Conservation (phyloP, 2,329 filamentous ascomycete genomes). For the Sarocladium oryzae region DNA sequence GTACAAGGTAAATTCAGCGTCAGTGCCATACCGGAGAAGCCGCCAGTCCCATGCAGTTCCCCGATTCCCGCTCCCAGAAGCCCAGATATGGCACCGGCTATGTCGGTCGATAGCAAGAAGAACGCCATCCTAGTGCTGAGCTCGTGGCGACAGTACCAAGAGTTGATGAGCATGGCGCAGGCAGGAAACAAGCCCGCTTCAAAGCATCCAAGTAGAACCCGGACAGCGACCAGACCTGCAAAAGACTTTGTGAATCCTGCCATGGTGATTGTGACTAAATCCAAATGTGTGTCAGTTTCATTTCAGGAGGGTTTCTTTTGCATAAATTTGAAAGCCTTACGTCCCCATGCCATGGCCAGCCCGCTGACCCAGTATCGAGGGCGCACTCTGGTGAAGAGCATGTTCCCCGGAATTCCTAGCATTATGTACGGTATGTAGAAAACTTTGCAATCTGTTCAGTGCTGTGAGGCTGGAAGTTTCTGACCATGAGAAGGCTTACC, state of each 20-base stretch:
- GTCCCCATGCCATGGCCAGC: constrained; percentile 24
- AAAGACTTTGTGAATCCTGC: constrained; percentile 22
- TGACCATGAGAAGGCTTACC: too few relatives aligned
- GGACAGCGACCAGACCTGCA: constrained; percentile 18
- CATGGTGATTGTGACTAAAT: constrained; percentile 18
- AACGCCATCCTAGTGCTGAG: constrained; percentile 20
- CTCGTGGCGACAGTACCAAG: constrained; percentile 28
- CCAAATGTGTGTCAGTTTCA: background rate
- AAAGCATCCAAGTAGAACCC: constrained; percentile 28
- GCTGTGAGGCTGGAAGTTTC: too few relatives aligned
- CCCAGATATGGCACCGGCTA: constrained; percentile 18
- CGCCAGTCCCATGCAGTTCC: constrained; percentile 15
- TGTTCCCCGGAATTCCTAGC: constrained; percentile 24
- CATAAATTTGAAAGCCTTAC: too few relatives aligned
- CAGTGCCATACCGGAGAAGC: constrained; percentile 17
- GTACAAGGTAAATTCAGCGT: too few relatives aligned
- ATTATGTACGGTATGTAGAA: constrained; percentile 27
- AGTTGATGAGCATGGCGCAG: constrained; percentile 25
- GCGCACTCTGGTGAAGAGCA: constrained; percentile 21
- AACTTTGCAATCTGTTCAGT: constrained; percentile 11
- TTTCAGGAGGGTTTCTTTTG: too few relatives aligned
- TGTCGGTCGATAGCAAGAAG: constrained; percentile 19
- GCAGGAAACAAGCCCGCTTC: constrained; percentile 28
- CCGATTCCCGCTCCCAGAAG: constrained; percentile 18
- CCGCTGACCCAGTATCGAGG: constrained; percentile 19